Evolutionary conservation across 1,284 basidiomycete genomes (phyloP), one percentile per base, ranked within the genome.

Genomic region (Microbotryum silenes-acaulis): DNA sequence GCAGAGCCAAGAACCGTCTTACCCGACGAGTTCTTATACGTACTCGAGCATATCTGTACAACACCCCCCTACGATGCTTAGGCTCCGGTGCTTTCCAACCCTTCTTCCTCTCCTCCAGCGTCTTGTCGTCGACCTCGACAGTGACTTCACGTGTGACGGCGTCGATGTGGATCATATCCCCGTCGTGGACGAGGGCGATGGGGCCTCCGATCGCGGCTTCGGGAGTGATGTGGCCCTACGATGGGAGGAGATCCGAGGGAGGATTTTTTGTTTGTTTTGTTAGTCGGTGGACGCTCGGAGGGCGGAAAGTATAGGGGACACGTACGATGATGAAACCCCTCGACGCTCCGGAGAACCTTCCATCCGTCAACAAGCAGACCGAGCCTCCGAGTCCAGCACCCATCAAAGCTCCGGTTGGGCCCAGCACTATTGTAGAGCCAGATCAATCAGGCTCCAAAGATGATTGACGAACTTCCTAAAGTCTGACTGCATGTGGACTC

Each of bases 331-430:
- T 61, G 60, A 61, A 61, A 6, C 61, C 61, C n/a, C 61, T 27
- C 23, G 57, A 60, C 6, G 61, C 90, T 56, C 92, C 93, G 37
- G 88, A 91, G 81, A 97, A 97, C 46, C 93, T 84, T 54, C 93
- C 93, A 45, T 57, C 59, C 2, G 93, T 97, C 71, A 97, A 84
- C 63, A 94, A 82, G 1, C 91, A 91, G 2, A 91, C 91, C 54
- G 87, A 87, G 62, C 86, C 83, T n/a, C 89, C 86, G 25, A 97
- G 80, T 45, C 93, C 93, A 57, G 92, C 91, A 42, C 93, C 93
- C 77, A 91, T 87, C 70, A 96, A 81, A 47, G 90, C 86, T 64
- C 83, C 86, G 25, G 91, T 94, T 4, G 89, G 90, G 63, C 59
- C 59, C 5, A 60, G n/a, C 54, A 56, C 46, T 56, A 18, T 31